A percentile compares a stretch with the other conserved stretches of the same genome.
Conservation (phyloP, 140 eudicot species). For the Erigeron philadelphicus region DNA sequence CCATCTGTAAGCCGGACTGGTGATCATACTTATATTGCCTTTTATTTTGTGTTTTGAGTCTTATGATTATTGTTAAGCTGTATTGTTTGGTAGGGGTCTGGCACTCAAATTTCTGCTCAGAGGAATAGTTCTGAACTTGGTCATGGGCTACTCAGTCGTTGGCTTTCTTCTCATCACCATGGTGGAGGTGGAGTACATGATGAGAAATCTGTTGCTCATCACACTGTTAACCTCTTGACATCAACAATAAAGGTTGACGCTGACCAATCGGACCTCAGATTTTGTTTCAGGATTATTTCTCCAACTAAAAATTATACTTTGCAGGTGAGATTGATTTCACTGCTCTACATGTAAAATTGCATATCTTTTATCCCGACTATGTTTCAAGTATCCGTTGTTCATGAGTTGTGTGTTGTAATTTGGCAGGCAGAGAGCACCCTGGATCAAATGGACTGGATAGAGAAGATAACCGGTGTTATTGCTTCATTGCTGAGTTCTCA, state of each 20-base stretch:
- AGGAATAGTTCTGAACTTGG: slow-evolving; percentile 98
- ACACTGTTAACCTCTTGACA: slow-evolving; percentile 89
- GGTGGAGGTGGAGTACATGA: slow-evolving; percentile 80
- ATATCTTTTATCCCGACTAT: not conserved
- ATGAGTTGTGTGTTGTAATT: not conserved
- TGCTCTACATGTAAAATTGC: not conserved
- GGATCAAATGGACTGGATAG: slow-evolving; percentile 99
- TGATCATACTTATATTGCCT: not conserved
- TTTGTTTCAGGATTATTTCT: slow-evolving; percentile 92
- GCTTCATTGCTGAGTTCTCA: slow-evolving; percentile 93
- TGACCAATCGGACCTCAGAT: slow-evolving; percentile 92
- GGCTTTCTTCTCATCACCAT: slow-evolving; percentile 86
- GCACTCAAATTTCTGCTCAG: slow-evolving; percentile 75
- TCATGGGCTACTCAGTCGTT: slow-evolving; percentile 90
- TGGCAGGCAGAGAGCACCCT: slow-evolving; percentile 95
- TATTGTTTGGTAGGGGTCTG: slow-evolving; percentile 50
- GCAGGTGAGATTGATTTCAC: slow-evolving; percentile 44
- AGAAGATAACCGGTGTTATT: slow-evolving; percentile 95
- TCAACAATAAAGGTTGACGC: slow-evolving; percentile 96
- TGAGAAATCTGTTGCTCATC: slow-evolving; percentile 98
- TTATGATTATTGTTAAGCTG: slow-evolving; percentile 6
- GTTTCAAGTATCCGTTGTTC: not conserved
- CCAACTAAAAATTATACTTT: slow-evolving; percentile 92
- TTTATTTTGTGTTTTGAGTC: slow-evolving; percentile 11
- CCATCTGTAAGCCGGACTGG: slow-evolving; percentile 67